A percentile compares a stretch with the other conserved stretches of the same genome.
phyloP scores from a whole-genome alignment of 208 protist species.

The Vickermania spadyakhi region DNA sequence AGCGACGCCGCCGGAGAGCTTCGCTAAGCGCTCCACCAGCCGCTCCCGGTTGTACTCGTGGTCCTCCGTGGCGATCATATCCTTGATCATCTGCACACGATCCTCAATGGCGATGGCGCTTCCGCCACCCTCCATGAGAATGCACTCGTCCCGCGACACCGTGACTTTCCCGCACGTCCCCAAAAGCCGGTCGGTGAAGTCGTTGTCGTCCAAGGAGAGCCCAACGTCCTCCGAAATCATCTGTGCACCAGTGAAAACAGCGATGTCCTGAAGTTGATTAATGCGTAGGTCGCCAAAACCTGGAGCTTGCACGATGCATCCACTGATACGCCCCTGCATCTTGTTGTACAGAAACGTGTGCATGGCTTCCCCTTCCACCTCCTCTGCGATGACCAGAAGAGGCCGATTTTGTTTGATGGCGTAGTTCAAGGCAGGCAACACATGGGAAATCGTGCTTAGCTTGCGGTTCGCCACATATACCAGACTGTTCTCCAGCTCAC shows the following conservation, averaged over 20 bases:
- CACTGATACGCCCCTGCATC: slow-evolving; percentile 73
- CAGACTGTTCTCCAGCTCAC: slow-evolving; percentile 94
- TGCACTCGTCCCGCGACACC: slow-evolving; percentile 96
- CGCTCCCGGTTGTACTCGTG: slow-evolving; percentile 98
- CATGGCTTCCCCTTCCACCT: slow-evolving; percentile 89
- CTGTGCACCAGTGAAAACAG: slow-evolving; percentile 96
- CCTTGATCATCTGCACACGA: slow-evolving; percentile 94
- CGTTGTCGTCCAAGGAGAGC: slow-evolving; percentile 86
- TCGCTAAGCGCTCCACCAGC: slow-evolving; percentile 93
- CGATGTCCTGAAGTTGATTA: slow-evolving; percentile 98
- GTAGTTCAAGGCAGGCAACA: slow-evolving; percentile 81
- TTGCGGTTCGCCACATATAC: slow-evolving; percentile 92
- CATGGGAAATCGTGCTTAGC: slow-evolving; percentile 62
- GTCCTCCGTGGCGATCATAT: slow-evolving; percentile 89
- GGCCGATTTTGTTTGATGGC: slow-evolving; percentile 78
- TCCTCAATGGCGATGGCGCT: slow-evolving; percentile 93
- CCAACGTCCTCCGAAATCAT: slow-evolving; percentile 94
- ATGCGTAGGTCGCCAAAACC: slow-evolving; percentile 99
- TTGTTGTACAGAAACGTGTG: slow-evolving; percentile 94
- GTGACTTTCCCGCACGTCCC: slow-evolving; percentile 84
- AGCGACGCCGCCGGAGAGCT: slow-evolving; percentile 86
- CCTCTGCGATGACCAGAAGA: slow-evolving; percentile 85
- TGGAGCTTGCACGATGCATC: slow-evolving; percentile 95
- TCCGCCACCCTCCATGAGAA: slow-evolving; percentile 97
- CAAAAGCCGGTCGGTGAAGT: slow-evolving; percentile 82